A percentile compares a stretch with the other conserved stretches of the same genome.
Conservation (phyloP, 2,329 filamentous ascomycete species). For the Trichoderma sp. region DNA sequence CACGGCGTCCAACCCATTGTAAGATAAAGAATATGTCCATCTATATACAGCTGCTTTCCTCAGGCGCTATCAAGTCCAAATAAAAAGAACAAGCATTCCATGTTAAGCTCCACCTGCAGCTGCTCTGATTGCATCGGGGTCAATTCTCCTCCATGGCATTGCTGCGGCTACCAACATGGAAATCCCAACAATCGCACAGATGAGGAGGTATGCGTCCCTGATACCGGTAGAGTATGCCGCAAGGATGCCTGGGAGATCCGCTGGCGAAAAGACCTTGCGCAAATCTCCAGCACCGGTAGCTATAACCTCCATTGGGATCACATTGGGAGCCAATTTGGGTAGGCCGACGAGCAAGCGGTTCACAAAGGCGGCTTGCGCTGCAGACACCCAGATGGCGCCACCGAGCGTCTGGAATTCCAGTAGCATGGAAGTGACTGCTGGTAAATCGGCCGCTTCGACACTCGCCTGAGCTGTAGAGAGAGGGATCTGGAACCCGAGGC, state of each 20-base stretch:
- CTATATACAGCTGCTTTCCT: background rate
- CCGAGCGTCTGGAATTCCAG: background rate
- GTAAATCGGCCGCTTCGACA: background rate
- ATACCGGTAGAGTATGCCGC: background rate
- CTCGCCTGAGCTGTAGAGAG: constrained; percentile 44
- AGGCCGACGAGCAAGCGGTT: background rate
- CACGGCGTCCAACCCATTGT: background rate
- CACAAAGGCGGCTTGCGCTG: constrained; percentile 2
- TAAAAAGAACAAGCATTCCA: background rate
- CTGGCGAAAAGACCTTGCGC: background rate
- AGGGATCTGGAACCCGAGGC: constrained; percentile 47
- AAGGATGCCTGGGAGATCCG: background rate
- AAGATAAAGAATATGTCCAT: background rate
- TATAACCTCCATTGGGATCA: background rate
- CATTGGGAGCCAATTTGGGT: background rate
- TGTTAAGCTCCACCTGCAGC: background rate
- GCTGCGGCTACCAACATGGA: constrained; percentile 1
- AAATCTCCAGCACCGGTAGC: background rate
- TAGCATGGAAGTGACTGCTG: constrained; percentile 9
- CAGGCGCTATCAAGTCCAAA: background rate
- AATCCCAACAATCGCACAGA: background rate
- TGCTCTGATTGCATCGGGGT: constrained; percentile 3
- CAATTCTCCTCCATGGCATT: constrained; percentile 7
- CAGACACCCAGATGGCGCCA: constrained; percentile 8
- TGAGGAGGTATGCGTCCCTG: background rate